phyloP scores from a whole-genome alignment of 2,329 filamentous ascomycete genomes.

The Colletotrichum scovillei region DNA sequence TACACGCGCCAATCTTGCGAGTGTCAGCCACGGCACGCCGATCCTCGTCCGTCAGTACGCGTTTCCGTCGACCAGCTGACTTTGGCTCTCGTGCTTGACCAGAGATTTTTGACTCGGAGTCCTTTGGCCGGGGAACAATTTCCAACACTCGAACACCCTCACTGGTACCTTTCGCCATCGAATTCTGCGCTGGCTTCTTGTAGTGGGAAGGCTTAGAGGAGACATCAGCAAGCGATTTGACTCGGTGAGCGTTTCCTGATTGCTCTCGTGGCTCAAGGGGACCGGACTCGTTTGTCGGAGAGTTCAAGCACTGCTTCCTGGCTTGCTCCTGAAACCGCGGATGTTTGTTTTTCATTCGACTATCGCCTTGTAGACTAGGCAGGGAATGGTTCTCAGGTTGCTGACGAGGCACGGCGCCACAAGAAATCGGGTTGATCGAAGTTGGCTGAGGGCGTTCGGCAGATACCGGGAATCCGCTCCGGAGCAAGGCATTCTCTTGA shows the following conservation, averaged over 20 bases:
- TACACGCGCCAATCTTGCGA: constrained; percentile 51
- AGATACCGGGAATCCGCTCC: too few species aligned
- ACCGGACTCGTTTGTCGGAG: neutral
- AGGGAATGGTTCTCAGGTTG: neutral
- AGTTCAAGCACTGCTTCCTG: neutral
- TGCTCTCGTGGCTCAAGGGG: neutral
- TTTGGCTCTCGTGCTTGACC: neutral
- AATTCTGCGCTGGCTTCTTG: neutral
- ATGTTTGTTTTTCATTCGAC: too few species aligned
- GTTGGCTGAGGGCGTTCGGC: neutral
- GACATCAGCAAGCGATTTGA: neutral
- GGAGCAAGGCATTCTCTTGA: neutral
- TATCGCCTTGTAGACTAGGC: neutral
- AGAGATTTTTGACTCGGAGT: neutral
- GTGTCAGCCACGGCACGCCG: constrained; percentile 49
- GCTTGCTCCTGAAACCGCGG: neutral
- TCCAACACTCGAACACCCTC: neutral
- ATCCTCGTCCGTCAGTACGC: constrained; percentile 39
- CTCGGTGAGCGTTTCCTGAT: neutral
- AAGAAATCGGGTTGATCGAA: too few species aligned
- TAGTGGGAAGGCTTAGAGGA: neutral
- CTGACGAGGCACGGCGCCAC: neutral
- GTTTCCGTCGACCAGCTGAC: neutral
- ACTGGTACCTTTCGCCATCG: neutral
- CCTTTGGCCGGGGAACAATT: neutral